Percentiles rank a stretch among this genome's conserved stretches.
These are phyloP conservation scores for Aspergillus ellipticus DNA, from an alignment of 495 filamentous ascomycete species.

Conservation along the genomic window DNA sequence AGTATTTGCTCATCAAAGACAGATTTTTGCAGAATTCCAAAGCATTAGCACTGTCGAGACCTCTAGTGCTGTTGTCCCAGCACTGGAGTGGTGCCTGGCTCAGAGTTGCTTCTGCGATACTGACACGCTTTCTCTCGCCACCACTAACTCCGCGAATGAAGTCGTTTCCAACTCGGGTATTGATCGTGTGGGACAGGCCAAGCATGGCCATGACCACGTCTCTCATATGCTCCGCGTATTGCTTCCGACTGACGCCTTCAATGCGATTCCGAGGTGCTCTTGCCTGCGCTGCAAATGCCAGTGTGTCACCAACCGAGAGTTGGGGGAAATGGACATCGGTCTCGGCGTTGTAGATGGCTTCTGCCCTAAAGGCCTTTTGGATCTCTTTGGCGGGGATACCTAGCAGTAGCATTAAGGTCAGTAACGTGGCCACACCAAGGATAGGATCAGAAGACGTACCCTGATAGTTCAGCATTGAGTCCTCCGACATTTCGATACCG, in stretches of 20 bases:
- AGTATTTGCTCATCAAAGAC: background rate
- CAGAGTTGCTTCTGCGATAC: slow-evolving; percentile 14
- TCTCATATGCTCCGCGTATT: slow-evolving; percentile 44
- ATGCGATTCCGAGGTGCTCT: slow-evolving; percentile 37
- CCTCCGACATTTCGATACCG: slow-evolving; percentile 44
- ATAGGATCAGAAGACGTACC: slow-evolving; percentile 18
- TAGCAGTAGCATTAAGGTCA: slow-evolving; percentile 21
- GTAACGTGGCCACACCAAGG: background rate
- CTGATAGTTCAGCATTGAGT: slow-evolving; percentile 45
- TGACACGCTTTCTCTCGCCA: slow-evolving; percentile 73
- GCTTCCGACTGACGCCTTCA: slow-evolving; percentile 37
- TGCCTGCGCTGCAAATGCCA: slow-evolving; percentile 53
- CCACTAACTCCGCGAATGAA: slow-evolving; percentile 72
- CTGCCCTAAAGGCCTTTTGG: slow-evolving; percentile 58
- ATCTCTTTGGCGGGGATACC: slow-evolving; percentile 60
- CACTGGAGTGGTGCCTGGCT: slow-evolving; percentile 50
- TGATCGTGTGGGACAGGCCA: slow-evolving; percentile 69
- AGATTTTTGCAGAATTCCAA: slow-evolving; percentile 1
- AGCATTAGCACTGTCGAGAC: slow-evolving; percentile 67
- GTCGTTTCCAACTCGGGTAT: slow-evolving; percentile 70
- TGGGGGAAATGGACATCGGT: slow-evolving; percentile 59
- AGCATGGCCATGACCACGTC: slow-evolving; percentile 56
- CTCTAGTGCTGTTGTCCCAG: slow-evolving; percentile 82
- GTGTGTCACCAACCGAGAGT: slow-evolving; percentile 57
- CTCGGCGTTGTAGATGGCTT: slow-evolving; percentile 56